Percentiles rank a stretch among this genome's conserved stretches.
These are phyloP conservation scores for Eucalyptus melliodora DNA, from an alignment of 345 rosid genomes.

Conservation along the genomic window DNA sequence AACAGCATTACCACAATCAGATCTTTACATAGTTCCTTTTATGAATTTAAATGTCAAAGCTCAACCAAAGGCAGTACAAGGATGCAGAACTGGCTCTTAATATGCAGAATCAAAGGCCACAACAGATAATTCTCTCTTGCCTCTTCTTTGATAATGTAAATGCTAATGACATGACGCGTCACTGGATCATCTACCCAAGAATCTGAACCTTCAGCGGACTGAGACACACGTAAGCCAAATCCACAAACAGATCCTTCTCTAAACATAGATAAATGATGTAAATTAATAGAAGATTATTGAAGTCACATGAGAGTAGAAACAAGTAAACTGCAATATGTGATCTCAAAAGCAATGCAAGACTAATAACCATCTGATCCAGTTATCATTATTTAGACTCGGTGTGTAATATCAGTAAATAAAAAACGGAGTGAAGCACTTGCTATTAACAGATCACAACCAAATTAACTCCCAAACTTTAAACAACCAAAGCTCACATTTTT, in stretches of 20 bases:
- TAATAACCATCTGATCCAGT: not conserved
- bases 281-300: not conserved
- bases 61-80: constrained; percentile 74
- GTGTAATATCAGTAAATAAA: not conserved
- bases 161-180: constrained; percentile 64
- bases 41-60: constrained; percentile 50
- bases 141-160: constrained; percentile 25
- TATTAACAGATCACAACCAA: not conserved
- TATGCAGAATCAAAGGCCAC: constrained; percentile 79
- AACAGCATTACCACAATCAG: constrained; percentile 78
- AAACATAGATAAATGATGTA: not conserved
- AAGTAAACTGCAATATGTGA: not conserved
- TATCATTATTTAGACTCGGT: not conserved
- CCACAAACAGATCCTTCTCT: constrained; percentile 86
- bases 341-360: not conserved
- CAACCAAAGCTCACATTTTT: not conserved
- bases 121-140: constrained; percentile 18
- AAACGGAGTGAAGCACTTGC: no score
- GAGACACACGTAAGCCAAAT: constrained; percentile 57
- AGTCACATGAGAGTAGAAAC: not conserved
- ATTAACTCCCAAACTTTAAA: not conserved
- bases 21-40: constrained; percentile 35
- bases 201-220: constrained; percentile 70
- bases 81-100: constrained; percentile 44
- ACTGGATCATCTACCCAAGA: constrained; percentile 97